A percentile compares a stretch with the other conserved stretches of the same genome.
These are phyloP conservation scores for Ascoidea asiatica DNA, from an alignment of 805 yeast species.

Conservation along the genomic window DNA sequence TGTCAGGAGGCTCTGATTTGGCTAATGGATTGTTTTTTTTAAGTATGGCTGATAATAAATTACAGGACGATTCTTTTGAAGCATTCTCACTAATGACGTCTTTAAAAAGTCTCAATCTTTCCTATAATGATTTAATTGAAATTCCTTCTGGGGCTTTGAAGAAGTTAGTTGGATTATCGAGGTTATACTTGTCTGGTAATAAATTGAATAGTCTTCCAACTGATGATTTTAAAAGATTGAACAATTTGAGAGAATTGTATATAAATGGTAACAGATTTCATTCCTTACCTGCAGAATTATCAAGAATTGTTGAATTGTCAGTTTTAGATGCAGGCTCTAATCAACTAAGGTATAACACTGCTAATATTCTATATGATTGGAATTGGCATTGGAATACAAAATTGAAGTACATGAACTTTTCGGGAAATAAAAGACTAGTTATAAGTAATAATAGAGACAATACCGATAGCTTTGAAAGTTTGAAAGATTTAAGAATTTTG, in stretches of 20 bases:
- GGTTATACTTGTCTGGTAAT: slow-evolving; percentile 75
- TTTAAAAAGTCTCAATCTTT: slow-evolving; percentile 53
- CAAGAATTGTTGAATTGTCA: slow-evolving; percentile 47
- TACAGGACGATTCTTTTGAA: slow-evolving; percentile 66
- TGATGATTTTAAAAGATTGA: slow-evolving; percentile 61
- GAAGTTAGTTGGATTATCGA: slow-evolving; percentile 41
- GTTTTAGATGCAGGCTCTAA: slow-evolving; percentile 87
- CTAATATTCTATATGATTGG: slow-evolving; percentile 95
- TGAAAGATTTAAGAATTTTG: slow-evolving; percentile 56
- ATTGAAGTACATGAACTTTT: slow-evolving; percentile 70
- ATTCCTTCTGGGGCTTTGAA: slow-evolving; percentile 63
- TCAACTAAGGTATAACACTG: slow-evolving; percentile 78
- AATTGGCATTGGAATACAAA: slow-evolving; percentile 83
- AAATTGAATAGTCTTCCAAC: slow-evolving; percentile 66
- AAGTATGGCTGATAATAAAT: slow-evolving; percentile 70
- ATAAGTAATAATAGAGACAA: slow-evolving; percentile 47
- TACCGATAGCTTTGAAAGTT: slow-evolving; percentile 56
- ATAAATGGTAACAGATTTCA: slow-evolving; percentile 77
- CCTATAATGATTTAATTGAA: slow-evolving; percentile 77
- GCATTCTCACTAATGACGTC: slow-evolving; percentile 44
- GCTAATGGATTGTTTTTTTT: slow-evolving; percentile 42
- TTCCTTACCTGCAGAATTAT: slow-evolving; percentile 78
- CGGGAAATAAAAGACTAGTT: slow-evolving; percentile 87
- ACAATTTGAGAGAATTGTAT: slow-evolving; percentile 44
- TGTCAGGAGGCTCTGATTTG: slow-evolving; percentile 11